These are phyloP conservation scores for Citrus sinensis DNA, from an alignment of 345 rosid species.

Conservation along the genomic window DVS_A1.0 CM039169.1:2855001-2855500, in stretches of 20 bases:
- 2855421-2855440: neutral
- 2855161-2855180: constrained; percentile 93
- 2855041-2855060: constrained; percentile 88
- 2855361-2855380: neutral
- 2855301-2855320: neutral
- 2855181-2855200: constrained; percentile 59
- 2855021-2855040: neutral
- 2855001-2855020: too few species aligned
- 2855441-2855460: neutral
- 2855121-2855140: constrained; percentile 65
- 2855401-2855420: neutral
- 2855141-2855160: constrained; percentile 81
- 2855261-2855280: neutral
- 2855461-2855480: too few species aligned
- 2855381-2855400: neutral
- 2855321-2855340: neutral
- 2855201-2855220: constrained; percentile 51
- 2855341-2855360: neutral
- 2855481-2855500: too few species aligned
- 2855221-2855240: constrained; percentile 65
- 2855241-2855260: neutral
- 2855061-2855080: constrained; percentile 85
- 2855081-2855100: constrained; percentile 67
- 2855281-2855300: neutral
- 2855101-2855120: constrained; percentile 97